phyloP scores from a whole-genome alignment of 2,329 filamentous ascomycete genomes.

The Macrophomina tecta region DNA sequence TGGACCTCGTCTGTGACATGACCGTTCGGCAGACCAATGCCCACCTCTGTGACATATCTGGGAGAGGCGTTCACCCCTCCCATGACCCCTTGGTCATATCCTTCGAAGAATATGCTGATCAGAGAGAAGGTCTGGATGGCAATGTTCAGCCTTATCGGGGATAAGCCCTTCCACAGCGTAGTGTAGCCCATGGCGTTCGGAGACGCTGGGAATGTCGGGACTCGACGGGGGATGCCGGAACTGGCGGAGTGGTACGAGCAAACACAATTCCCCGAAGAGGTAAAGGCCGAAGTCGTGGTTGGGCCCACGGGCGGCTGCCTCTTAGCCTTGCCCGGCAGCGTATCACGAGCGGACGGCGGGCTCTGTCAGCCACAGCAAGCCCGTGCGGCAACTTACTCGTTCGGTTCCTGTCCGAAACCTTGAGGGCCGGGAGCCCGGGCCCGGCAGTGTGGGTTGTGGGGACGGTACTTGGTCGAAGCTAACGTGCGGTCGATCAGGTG shows the following conservation, averaged over 20 bases:
- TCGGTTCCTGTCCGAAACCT: not conserved
- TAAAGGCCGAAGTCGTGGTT: not conserved
- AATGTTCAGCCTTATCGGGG: slow-evolving; percentile 50
- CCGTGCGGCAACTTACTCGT: not conserved
- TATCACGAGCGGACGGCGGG: not conserved
- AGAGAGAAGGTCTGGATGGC: slow-evolving; percentile 44
- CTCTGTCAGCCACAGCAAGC: not conserved
- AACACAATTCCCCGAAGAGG: not conserved
- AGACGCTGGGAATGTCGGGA: not conserved
- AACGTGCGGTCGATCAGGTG: slow-evolving; percentile 15
- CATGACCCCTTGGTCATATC: slow-evolving; percentile 63
- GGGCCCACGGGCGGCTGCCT: not conserved
- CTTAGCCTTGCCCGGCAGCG: not conserved
- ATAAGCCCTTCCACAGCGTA: slow-evolving; percentile 51
- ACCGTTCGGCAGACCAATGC: slow-evolving; percentile 63
- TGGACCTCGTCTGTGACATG: slow-evolving; percentile 62
- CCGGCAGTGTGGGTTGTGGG: slow-evolving; percentile 16
- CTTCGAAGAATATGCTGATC: slow-evolving; percentile 31
- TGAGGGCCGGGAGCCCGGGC: not conserved
- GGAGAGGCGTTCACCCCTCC: slow-evolving; percentile 70
- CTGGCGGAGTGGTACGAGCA: not conserved
- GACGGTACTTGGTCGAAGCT: slow-evolving; percentile 6
- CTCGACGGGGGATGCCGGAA: too few relatives aligned
- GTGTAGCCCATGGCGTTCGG: slow-evolving; percentile 45
- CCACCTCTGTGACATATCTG: slow-evolving; percentile 69